phyloP scores from a whole-genome alignment of 1,139 yeast genomes.

The Zygoascus hellenicus region DNA sequence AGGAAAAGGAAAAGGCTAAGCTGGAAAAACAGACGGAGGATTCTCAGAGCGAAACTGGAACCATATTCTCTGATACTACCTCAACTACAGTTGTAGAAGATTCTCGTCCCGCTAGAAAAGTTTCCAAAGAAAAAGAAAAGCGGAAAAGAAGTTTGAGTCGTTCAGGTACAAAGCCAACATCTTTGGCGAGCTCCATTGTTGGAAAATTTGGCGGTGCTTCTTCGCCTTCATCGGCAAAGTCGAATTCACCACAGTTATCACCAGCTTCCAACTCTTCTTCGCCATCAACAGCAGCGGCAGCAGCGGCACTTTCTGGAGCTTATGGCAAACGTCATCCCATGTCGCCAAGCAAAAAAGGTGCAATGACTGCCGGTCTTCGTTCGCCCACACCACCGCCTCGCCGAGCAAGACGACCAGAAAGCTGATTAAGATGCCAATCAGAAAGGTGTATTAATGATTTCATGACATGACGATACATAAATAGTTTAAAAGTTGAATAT shows the following conservation, averaged over 20 bases:
- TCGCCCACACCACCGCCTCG: slow-evolving; percentile 1
- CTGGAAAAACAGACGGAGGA: not conserved
- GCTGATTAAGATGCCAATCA: too few species aligned
- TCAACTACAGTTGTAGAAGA: slow-evolving; percentile 10
- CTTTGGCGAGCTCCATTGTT: not conserved
- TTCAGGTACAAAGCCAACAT: slow-evolving; percentile 1
- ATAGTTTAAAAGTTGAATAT: too few species aligned
- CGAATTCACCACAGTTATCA: slow-evolving; percentile 1
- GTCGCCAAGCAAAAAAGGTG: not conserved
- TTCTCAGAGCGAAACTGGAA: not conserved
- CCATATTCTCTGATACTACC: not conserved
- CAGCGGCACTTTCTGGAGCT: not conserved
- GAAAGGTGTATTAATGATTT: too few species aligned
- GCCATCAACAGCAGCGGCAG: slow-evolving; percentile 7
- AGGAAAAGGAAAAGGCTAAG: slow-evolving; percentile 15
- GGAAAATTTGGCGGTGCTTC: slow-evolving; percentile 6
- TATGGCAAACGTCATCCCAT: too few species aligned
- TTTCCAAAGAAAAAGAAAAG: slow-evolving; percentile 12
- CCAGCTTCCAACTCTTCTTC: not conserved
- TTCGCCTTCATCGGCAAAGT: slow-evolving; percentile 2
- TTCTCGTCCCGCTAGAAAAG: slow-evolving; percentile 13
- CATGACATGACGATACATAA: too few species aligned
- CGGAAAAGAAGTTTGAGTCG: slow-evolving; percentile 7
- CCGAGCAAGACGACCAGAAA: not conserved
- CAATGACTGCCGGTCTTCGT: not conserved